These are phyloP conservation scores for Penicillium sp. DNA, from an alignment of 2,329 filamentous ascomycete species.

Conservation along the genomic window DNA sequence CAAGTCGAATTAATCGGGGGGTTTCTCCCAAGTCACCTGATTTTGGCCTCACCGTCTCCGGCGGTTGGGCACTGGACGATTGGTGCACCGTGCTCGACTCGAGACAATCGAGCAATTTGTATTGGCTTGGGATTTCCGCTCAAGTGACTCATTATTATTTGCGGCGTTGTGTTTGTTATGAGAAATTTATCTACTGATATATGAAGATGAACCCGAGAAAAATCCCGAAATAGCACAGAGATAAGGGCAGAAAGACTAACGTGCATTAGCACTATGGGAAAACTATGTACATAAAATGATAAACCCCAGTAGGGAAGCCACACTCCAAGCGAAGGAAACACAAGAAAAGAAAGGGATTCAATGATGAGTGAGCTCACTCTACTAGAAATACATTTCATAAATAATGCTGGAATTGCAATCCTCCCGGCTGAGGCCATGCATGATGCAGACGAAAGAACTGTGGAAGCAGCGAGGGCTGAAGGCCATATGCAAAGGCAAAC, in stretches of 20 bases:
- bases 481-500: conserved; percentile 6
- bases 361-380: not conserved
- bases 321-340: not conserved
- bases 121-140: not conserved
- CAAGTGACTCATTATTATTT: not conserved
- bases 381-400: conserved; percentile 18
- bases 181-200: not conserved
- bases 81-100: not conserved
- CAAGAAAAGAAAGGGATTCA: not conserved
- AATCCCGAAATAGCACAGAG: not conserved
- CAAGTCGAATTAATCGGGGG: conserved; percentile 6
- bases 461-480: not conserved
- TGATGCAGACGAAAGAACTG: not conserved
- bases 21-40: conserved; percentile 22
- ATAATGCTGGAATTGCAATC: conserved; percentile 9
- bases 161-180: not conserved
- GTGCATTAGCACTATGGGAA: not conserved
- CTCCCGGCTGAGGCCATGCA: conserved; percentile 12
- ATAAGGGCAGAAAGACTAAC: not conserved
- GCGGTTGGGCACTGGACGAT: not conserved
- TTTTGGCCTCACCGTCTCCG: not conserved
- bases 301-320: not conserved
- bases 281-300: not conserved
- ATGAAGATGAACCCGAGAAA: not conserved
- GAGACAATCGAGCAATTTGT: no score